Evolutionary conservation across 257 asterid genomes (phyloP), one percentile per base, ranked within the genome.

Genomic region (Fraxinus pennsylvanica): DNA sequence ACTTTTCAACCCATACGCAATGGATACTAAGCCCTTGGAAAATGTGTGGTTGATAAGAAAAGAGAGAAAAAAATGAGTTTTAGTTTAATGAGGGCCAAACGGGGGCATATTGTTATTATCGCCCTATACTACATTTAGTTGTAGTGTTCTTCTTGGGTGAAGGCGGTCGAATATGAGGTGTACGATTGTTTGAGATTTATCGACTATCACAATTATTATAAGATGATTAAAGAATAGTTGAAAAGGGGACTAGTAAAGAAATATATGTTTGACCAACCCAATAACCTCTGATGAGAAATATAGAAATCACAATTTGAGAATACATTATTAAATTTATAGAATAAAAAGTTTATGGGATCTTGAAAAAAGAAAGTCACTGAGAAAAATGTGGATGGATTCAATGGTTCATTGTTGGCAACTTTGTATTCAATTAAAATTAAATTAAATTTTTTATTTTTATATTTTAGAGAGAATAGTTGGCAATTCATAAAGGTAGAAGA

Each of bases 251-350:
- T 45, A 61, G n/a, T 65, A 32, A 10, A 38, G 15, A 78, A 63
- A 43, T 39, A 78, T 74, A 38, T 45, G 71, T 82, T 84, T 87
- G 88, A 80, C 90, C 74, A 84, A 78, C 77, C 83, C 85, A 84
- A 71, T 73, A 77, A 72, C 74, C 29, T 21, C 9, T 4, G 0
- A 59, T 61, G 3, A 8, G 33, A 61, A 22, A 61, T 61, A 61
- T 22, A n/a, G 32, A 61, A 61, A 22, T 61, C n/a, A 9, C 15
- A 22, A 22, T 39, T 19, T 41, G 1, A 45, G 35, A 78, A 72
- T 30, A 36, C 9, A 73, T 30, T 73, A 41, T 54, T 13, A 35
- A 5, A 25, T 61, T 22, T 15, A 61, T 21, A 57, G 38, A 65
- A 66, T 21, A 66, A 59, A 71, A 36, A 9, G 10, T 1, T 6